Percentiles rank a stretch among this genome's conserved stretches.
Conservation (phyloP, 768 basidiomycete genomes). For the Leccinum barrowsii region DNA sequence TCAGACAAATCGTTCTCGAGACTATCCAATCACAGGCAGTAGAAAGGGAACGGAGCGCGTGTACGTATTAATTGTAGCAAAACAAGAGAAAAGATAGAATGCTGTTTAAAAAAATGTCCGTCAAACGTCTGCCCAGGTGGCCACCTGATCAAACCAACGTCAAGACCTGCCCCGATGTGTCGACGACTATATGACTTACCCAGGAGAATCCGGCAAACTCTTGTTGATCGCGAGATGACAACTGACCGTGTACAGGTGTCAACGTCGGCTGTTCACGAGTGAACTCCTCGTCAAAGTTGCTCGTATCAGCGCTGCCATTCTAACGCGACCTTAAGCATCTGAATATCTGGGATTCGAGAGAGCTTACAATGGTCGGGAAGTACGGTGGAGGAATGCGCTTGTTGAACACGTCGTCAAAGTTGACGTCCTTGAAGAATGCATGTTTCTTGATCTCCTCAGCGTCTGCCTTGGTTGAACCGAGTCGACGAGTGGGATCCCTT, state of each 20-base stretch:
- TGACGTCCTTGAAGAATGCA: slow-evolving; percentile 98
- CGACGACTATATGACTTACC: slow-evolving; percentile 41
- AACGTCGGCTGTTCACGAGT: slow-evolving; percentile 95
- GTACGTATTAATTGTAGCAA: slow-evolving; percentile 34
- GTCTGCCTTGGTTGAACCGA: slow-evolving; percentile 89
- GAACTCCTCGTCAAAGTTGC: slow-evolving; percentile 97
- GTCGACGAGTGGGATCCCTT: slow-evolving; percentile 83
- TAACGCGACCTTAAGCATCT: slow-evolving; percentile 28
- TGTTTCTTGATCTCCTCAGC: slow-evolving; percentile 97
- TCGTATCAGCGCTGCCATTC: slow-evolving; percentile 84
- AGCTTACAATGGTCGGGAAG: slow-evolving; percentile 89
- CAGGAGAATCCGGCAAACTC: slow-evolving; percentile 98
- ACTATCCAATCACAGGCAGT: slow-evolving; percentile 40
- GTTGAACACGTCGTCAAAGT: slow-evolving; percentile 93
- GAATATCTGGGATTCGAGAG: not conserved
- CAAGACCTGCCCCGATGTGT: not conserved
- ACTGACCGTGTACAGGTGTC: slow-evolving; percentile 93
- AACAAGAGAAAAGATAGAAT: slow-evolving; percentile 29
- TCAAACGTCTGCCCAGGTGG: slow-evolving; percentile 57
- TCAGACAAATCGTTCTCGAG: slow-evolving; percentile 22
- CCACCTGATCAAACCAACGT: slow-evolving; percentile 23
- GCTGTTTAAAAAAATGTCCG: slow-evolving; percentile 22
- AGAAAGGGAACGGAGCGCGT: slow-evolving; percentile 22
- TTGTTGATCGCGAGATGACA: slow-evolving; percentile 85
- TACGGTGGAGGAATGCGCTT: slow-evolving; percentile 97